Evolutionary conservation across 2,329 filamentous ascomycete genomes (phyloP).

Genomic region (Sclerotinia minor): DNA sequence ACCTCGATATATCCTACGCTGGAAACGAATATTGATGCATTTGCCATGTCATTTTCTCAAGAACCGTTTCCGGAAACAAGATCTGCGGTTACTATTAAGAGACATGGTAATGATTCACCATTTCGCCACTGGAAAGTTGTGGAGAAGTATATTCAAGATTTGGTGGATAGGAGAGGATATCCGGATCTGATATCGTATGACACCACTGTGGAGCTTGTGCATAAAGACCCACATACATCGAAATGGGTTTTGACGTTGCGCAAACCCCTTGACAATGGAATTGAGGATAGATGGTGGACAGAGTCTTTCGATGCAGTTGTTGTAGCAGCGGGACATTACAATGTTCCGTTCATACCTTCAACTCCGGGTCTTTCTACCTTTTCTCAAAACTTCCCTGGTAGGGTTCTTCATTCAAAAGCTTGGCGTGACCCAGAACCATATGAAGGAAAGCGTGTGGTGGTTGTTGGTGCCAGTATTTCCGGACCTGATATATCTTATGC

Average conservation of each 20-base stretch:
- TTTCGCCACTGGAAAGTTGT: conserved; percentile 63
- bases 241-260: conserved; percentile 58
- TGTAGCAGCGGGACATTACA: conserved; percentile 67
- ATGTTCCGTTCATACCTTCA: conserved; percentile 61
- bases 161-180: conserved; percentile 56
- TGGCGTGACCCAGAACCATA: conserved; percentile 66
- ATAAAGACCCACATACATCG: conserved; percentile 46
- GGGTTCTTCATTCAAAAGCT: conserved; percentile 69
- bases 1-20: conserved; percentile 62
- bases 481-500: conserved; percentile 62
- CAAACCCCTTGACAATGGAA: conserved; percentile 43
- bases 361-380: conserved; percentile 59
- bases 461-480: conserved; percentile 65
- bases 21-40: conserved; percentile 63
- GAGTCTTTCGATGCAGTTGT: conserved; percentile 67
- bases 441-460: conserved; percentile 53
- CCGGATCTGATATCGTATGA: conserved; percentile 53
- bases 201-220: conserved; percentile 61
- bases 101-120: conserved; percentile 58
- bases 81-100: conserved; percentile 46
- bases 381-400: conserved; percentile 54
- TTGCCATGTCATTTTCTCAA: conserved; percentile 61
- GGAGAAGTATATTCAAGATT: conserved; percentile 52
- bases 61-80: conserved; percentile 52
- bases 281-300: conserved; percentile 60